These are phyloP conservation scores for Aspergillus ibericus DNA, from an alignment of 2,329 filamentous ascomycete genomes.

Conservation along the genomic window DNA sequence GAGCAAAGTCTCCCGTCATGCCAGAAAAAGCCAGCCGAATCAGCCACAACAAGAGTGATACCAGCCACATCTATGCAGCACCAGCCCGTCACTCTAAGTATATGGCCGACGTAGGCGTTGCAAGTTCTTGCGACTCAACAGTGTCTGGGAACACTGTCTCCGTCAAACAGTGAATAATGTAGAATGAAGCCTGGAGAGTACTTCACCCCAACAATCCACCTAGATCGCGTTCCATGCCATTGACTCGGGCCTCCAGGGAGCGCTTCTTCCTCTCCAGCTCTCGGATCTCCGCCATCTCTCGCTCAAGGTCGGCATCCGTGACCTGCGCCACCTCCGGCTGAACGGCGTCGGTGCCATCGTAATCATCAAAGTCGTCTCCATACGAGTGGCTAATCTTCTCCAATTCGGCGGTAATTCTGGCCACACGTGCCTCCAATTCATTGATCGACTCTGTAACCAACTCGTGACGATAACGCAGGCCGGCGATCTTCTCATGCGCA, in stretches of 20 bases:
- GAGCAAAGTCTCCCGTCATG: neutral
- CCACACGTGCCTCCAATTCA: conserved; percentile 78
- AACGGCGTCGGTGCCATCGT: conserved; percentile 44
- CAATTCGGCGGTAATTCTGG: conserved; percentile 72
- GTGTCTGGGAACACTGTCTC: neutral
- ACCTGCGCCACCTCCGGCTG: conserved; percentile 28
- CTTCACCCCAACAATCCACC: conserved; percentile 58
- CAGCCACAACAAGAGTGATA: neutral
- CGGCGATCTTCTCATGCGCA: conserved; percentile 71
- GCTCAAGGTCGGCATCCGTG: conserved; percentile 46
- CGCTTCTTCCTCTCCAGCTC: conserved; percentile 65
- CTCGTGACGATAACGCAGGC: conserved; percentile 68
- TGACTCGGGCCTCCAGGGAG: conserved; percentile 63
- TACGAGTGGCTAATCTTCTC: conserved; percentile 66
- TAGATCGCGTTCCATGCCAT: conserved; percentile 67
- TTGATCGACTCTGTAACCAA: conserved; percentile 71
- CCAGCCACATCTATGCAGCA: neutral
- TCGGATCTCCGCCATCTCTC: conserved; percentile 56
- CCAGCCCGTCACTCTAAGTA: neutral
- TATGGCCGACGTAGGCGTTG: neutral
- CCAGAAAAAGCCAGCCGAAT: no score
- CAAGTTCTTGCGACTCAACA: neutral
- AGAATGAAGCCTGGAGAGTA: neutral
- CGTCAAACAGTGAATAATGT: neutral
- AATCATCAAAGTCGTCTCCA: conserved; percentile 57